These are phyloP conservation scores for Picea abies DNA, from an alignment of 83 land plant species.

Conservation along the genomic window DNA sequence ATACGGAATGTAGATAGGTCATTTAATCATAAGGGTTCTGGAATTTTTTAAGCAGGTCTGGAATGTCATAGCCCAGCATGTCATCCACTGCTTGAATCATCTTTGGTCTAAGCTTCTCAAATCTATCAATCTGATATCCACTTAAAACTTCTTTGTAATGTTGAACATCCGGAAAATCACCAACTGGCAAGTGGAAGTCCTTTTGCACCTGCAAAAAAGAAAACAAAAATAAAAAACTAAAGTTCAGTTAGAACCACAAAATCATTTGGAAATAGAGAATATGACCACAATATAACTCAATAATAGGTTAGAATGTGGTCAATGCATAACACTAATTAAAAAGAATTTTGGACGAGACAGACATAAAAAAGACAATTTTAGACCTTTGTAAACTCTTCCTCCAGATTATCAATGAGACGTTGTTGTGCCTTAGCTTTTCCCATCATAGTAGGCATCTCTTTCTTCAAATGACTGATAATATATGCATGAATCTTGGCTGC, in stretches of 20 bases:
- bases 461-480: constrained; percentile 44
- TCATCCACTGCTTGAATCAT: constrained; percentile 87
- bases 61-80: constrained; percentile 91
- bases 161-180: constrained; percentile 84
- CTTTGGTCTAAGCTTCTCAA: constrained; percentile 90
- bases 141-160: constrained; percentile 69
- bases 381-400: no score
- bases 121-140: constrained; percentile 81
- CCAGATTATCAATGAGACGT: constrained; percentile 29
- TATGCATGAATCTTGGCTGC: constrained; percentile 52
- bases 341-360: no score
- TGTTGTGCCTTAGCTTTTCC: constrained; percentile 50
- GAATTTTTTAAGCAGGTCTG: constrained; percentile 78
- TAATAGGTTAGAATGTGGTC: no score
- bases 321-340: no score
- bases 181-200: constrained; percentile 77
- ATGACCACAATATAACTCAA: no score
- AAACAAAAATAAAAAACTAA: no score
- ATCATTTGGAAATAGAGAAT: no score
- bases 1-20: no score
- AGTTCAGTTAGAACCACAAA: no score
- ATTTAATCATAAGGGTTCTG: constrained; percentile 79
- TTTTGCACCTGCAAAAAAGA: constrained; percentile 63
- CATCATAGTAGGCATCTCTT: constrained; percentile 50
- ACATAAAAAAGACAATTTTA: no score